Evolutionary conservation across 768 basidiomycete genomes (phyloP).

Genomic region (Favolaschia claudopus): DNA sequence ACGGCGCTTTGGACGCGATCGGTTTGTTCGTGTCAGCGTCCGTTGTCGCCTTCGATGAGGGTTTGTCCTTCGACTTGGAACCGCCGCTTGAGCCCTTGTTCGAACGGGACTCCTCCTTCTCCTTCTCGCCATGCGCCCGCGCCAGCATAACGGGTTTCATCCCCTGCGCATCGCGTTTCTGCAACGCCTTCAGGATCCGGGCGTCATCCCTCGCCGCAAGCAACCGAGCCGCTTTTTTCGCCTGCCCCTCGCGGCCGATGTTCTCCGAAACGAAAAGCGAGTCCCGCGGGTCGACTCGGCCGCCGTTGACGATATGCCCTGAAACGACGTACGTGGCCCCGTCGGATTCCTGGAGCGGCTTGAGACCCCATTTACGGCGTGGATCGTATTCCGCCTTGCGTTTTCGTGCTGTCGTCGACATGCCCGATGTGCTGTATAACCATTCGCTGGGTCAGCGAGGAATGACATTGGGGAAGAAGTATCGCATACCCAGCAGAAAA

Average conservation of each 20-base stretch:
- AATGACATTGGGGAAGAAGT: background rate
- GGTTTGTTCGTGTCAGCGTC: constrained; percentile 19
- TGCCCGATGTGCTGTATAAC: constrained; percentile 71
- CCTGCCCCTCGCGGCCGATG: constrained; percentile 83
- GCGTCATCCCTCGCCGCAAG: constrained; percentile 67
- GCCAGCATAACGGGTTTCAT: constrained; percentile 70
- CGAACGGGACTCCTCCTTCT: constrained; percentile 29
- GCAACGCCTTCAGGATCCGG: constrained; percentile 60
- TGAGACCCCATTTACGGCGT: constrained; percentile 76
- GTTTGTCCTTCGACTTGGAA: constrained; percentile 40
- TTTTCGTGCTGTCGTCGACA: constrained; percentile 61
- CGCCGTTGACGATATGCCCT: constrained; percentile 74
- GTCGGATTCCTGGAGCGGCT: constrained; percentile 53
- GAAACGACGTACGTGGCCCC: constrained; percentile 81
- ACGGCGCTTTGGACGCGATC: constrained; percentile 52
- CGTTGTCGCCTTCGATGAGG: constrained; percentile 23
- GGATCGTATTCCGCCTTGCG: constrained; percentile 72
- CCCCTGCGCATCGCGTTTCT: constrained; percentile 72
- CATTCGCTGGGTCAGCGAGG: background rate
- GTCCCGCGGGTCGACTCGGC: constrained; percentile 40
- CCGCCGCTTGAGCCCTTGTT: too few species aligned
- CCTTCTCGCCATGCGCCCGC: constrained; percentile 49
- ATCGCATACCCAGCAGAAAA: constrained; percentile 79
- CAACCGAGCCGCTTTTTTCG: constrained; percentile 73
- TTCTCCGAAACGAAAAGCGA: constrained; percentile 69